These are phyloP conservation scores for Physcomitrium patens DNA, from an alignment of 225 moss, liverwort and hornwort species.

Conservation along the genomic window DNA sequence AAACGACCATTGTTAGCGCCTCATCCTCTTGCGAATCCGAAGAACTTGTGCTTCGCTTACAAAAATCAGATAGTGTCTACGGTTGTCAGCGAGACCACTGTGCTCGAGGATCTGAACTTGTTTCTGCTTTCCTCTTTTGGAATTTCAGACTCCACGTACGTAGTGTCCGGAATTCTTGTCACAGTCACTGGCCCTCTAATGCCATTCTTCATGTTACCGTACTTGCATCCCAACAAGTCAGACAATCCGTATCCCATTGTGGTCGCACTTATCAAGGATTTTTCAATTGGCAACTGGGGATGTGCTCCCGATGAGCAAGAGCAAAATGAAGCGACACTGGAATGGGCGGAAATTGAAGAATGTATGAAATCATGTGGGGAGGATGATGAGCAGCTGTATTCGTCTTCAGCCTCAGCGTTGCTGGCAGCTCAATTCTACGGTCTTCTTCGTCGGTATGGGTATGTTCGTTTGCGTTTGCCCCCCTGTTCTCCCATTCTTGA, in stretches of 20 bases:
- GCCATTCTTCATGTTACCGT: constrained; percentile 56
- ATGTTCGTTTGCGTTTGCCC: constrained; percentile 47
- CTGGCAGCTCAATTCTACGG: constrained; percentile 38
- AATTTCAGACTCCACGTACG: constrained; percentile 29
- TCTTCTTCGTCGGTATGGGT: constrained; percentile 41
- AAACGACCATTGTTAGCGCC: background rate
- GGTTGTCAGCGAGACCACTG: constrained; percentile 26
- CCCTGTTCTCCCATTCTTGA: constrained; percentile 27
- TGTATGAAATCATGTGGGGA: constrained; percentile 15
- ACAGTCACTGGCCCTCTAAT: constrained; percentile 53
- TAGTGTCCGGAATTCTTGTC: constrained; percentile 41
- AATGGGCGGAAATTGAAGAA: constrained; percentile 48
- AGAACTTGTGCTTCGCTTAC: constrained; percentile 43
- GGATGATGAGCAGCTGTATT: constrained; percentile 31
- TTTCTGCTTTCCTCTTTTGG: constrained; percentile 37
- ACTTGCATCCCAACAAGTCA: constrained; percentile 33
- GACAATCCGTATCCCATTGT: constrained; percentile 41
- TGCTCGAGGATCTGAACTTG: constrained; percentile 34
- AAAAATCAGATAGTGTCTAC: constrained; percentile 30
- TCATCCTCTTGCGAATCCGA: constrained; percentile 22
- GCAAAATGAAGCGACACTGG: constrained; percentile 36
- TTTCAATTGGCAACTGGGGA: constrained; percentile 44
- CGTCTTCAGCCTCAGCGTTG: constrained; percentile 28
- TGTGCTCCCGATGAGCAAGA: constrained; percentile 42
- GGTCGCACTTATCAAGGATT: constrained; percentile 31